Evolutionary conservation across 2,329 filamentous ascomycete genomes (phyloP).

Genomic region (Nemania sp.): DNA sequence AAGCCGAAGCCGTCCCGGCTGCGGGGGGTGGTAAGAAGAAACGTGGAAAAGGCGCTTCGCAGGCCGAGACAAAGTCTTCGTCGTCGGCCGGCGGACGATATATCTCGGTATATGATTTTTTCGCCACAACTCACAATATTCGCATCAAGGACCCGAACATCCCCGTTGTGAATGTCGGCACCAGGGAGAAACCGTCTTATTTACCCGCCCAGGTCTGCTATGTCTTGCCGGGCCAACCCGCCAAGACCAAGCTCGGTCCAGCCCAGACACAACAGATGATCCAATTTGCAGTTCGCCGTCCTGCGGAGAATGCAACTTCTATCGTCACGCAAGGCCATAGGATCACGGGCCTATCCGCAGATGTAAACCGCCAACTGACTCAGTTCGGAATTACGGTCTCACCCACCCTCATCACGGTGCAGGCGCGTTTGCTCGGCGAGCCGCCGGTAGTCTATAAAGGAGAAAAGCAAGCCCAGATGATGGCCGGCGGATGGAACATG

Average conservation of each 20-base stretch:
- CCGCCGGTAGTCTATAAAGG: slow-evolving; percentile 8
- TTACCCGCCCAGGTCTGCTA: slow-evolving; percentile 61
- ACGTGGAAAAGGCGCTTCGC: too few relatives aligned
- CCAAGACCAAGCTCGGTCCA: slow-evolving; percentile 52
- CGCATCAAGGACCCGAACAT: slow-evolving; percentile 24
- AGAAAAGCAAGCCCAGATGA: background rate
- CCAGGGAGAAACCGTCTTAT: slow-evolving; percentile 54
- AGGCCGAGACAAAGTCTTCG: too few relatives aligned
- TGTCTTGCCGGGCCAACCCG: slow-evolving; percentile 59
- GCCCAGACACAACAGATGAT: slow-evolving; percentile 63
- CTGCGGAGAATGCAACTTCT: slow-evolving; percentile 57
- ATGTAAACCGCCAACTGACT: slow-evolving; percentile 33
- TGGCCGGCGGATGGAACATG: slow-evolving; percentile 21
- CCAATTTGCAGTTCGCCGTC: slow-evolving; percentile 60
- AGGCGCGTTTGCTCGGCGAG: slow-evolving; percentile 7
- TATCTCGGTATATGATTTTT: slow-evolving; percentile 21
- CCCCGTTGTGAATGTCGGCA: slow-evolving; percentile 65
- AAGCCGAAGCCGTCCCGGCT: slow-evolving; percentile 11
- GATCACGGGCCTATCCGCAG: slow-evolving; percentile 50
- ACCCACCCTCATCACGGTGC: slow-evolving; percentile 11
- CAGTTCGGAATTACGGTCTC: slow-evolving; percentile 48
- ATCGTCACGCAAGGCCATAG: slow-evolving; percentile 55
- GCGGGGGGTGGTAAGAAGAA: too few relatives aligned
- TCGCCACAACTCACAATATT: slow-evolving; percentile 1
- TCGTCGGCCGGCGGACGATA: too few relatives aligned